Percentiles rank a stretch among this genome's conserved stretches.
phyloP scores from a whole-genome alignment of 257 asterid species.

The Cordia subcordata region DNA sequence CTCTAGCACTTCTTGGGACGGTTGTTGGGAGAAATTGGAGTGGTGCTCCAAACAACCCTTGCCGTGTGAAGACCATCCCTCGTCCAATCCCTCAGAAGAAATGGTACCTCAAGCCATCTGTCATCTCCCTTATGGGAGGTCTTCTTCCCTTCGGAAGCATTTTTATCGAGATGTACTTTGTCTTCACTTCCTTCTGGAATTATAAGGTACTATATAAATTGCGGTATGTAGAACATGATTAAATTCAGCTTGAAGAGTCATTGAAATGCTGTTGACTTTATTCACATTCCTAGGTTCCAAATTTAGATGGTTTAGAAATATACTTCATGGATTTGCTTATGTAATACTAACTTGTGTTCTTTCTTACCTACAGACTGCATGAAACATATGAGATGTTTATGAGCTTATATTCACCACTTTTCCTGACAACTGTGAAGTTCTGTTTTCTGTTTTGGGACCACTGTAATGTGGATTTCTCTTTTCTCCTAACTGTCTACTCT shows the following conservation, averaged over 20 bases:
- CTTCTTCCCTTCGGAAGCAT: conserved; percentile 86
- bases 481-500: too few species aligned
- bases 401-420: too few species aligned
- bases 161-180: conserved; percentile 82
- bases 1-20: conserved; percentile 84
- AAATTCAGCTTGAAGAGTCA: background rate
- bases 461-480: too few species aligned
- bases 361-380: too few species aligned
- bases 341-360: too few species aligned
- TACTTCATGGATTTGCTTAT: too few species aligned
- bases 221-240: background rate
- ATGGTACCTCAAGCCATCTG: conserved; percentile 73
- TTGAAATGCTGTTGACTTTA: background rate
- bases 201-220: conserved; percentile 49
- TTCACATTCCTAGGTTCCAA: too few species aligned
- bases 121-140: conserved; percentile 84
- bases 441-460: too few species aligned
- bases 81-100: conserved; percentile 87
- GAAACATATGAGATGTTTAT: too few species aligned
- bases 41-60: conserved; percentile 79
- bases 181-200: conserved; percentile 93
- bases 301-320: too few species aligned
- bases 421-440: too few species aligned
- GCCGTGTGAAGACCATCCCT: conserved; percentile 86
- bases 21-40: conserved; percentile 82